These are phyloP conservation scores for Simmondsia chinensis DNA, from an alignment of 148 eudicot species.

Conservation along the genomic window DNA sequence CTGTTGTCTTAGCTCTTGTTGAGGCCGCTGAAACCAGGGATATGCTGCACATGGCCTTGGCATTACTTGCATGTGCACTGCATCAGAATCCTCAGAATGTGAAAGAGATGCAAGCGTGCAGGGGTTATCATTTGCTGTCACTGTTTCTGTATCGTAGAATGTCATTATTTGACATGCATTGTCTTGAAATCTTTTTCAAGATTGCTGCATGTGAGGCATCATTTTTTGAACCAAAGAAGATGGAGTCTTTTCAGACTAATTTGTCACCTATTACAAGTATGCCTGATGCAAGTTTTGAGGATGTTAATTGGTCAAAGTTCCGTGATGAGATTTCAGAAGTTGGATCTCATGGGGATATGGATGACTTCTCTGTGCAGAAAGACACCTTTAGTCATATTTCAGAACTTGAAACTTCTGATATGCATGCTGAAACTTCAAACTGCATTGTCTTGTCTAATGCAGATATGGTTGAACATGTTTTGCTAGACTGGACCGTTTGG, in stretches of 20 bases:
- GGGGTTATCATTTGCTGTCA: constrained; percentile 75
- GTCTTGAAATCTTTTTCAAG: constrained; percentile 80
- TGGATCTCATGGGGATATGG: constrained; percentile 54
- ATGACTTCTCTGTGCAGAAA: constrained; percentile 53
- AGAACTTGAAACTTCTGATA: constrained; percentile 47
- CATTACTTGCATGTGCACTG: constrained; percentile 71
- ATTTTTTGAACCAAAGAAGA: constrained; percentile 51
- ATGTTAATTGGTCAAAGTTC: constrained; percentile 36
- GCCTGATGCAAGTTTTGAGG: constrained; percentile 39
- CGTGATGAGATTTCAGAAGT: constrained; percentile 64
- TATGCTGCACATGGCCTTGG: constrained; percentile 73
- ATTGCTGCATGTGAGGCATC: constrained; percentile 78
- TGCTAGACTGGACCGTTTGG: constrained; percentile 96
- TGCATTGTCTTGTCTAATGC: constrained; percentile 78
- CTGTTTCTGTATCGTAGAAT: constrained; percentile 56
- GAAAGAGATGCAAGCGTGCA: constrained; percentile 67
- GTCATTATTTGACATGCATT: constrained; percentile 66
- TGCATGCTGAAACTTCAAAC: constrained; percentile 45
- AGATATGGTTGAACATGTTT: constrained; percentile 86
- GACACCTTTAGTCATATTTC: constrained; percentile 54
- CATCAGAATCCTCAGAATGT: constrained; percentile 70
- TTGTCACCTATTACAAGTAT: constrained; percentile 27
- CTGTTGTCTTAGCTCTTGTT: constrained; percentile 73
- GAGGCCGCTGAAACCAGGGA: constrained; percentile 86
- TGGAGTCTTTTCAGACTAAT: constrained; percentile 22